Evolutionary conservation across 331 rosid species (phyloP), one percentile per base, ranked within the genome.

Genomic region (Rosa hybrid): DNA sequence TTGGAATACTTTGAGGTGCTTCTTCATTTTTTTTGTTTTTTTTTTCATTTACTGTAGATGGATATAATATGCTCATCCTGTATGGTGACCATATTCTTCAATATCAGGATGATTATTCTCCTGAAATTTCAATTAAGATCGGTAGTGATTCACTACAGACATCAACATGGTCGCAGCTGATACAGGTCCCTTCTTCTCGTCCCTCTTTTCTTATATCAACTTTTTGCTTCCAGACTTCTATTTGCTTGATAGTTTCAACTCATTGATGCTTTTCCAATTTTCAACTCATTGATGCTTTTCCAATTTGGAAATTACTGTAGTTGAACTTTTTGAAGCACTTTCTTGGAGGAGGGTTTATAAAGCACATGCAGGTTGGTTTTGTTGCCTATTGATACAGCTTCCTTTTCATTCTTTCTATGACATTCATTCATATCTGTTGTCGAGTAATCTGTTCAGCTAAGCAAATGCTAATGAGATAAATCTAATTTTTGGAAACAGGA

Each of bases 281-380:
- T 46, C 25, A 34, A 16, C 64, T 73, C 13, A 41, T 69, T 72
- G n/a, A 76, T 78, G 44, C 64, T 6, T 59, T 57, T 41, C 41
- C 59, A 34, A 59, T 82, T 79, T 46, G 41, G 20, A 34, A 50
- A 63, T 54, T 16, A 64, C 59, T 38, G 80, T 94, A 95, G 98
- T 64, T 95, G 84, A 95, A 95, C 81, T 93, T 88, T 82, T 62
- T 95, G 80, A 95, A 90, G 89, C 97, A 63, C 81, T 93, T 93
- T 56, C 93, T 93, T 82, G 98, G 97, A 68, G 98, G 97, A 83
- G 99, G 99, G 39, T 95, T 95, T 77, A 73, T 89, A 60, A 95
- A 90, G 87, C 98, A 95, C 85, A 89, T 95, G 97, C 99, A 90
- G 99, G 99, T 95, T 74, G 78, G 87, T 71, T 79, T 76, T 63